Evolutionary conservation across 2,329 filamentous ascomycete species (phyloP).

Genomic region (Cladosporium sp.): DNA sequence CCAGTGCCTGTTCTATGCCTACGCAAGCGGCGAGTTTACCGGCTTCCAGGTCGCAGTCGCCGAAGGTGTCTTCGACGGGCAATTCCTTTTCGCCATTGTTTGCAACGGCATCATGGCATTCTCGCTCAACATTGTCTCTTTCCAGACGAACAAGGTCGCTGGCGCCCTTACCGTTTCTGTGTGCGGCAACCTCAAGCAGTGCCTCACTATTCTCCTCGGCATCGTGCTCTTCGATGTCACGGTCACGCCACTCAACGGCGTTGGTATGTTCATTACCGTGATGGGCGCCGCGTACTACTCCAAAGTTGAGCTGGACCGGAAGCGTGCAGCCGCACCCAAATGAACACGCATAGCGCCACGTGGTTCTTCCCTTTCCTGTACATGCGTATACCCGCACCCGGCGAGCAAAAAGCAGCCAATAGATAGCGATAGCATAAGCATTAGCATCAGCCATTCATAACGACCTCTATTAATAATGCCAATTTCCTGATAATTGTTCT

Average conservation of each 20-base stretch:
- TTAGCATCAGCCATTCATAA: constrained; percentile 8
- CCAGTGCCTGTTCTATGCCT: constrained; percentile 56
- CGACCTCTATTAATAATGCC: neutral
- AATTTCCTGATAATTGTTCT: neutral
- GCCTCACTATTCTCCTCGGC: constrained; percentile 40
- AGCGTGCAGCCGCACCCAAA: constrained; percentile 27
- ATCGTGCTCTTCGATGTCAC: constrained; percentile 39
- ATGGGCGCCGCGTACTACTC: constrained; percentile 59
- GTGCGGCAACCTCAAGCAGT: constrained; percentile 41
- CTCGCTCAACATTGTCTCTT: constrained; percentile 40
- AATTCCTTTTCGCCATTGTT: constrained; percentile 29
- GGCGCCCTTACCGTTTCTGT: constrained; percentile 41
- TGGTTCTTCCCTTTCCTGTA: neutral
- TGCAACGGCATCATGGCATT: constrained; percentile 38
- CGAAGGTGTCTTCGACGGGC: constrained; percentile 29
- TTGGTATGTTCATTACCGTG: constrained; percentile 58
- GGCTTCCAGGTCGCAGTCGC: constrained; percentile 24
- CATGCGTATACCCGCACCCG: constrained; percentile 9
- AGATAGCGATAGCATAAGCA: constrained; percentile 6
- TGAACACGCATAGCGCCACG: constrained; percentile 1
- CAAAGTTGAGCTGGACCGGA: constrained; percentile 57
- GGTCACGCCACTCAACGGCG: constrained; percentile 48
- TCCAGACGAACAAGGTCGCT: constrained; percentile 41
- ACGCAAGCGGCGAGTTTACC: constrained; percentile 52
- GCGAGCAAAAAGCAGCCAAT: neutral